Evolutionary conservation across 1,139 yeast species (phyloP), one percentile per base, ranked within the genome.

Genomic region (Barnettozyma hawaiiensis): DNA sequence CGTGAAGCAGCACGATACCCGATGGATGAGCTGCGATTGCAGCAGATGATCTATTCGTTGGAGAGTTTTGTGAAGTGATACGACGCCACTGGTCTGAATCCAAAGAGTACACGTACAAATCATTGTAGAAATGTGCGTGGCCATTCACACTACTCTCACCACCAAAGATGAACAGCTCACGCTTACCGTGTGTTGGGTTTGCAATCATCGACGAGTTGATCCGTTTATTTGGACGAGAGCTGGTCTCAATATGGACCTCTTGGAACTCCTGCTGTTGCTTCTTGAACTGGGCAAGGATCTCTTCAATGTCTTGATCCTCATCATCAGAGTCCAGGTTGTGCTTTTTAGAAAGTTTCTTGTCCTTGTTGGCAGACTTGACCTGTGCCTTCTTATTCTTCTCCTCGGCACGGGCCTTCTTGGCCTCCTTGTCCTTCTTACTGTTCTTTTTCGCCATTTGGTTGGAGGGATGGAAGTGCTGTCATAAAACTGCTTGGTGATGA

Each of bases 11-110:
- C 21, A 86, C 74, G 1, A 89, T 67, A 8, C 97, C 97, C 3
- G 90, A 80, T 2, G 97, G 96, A 62, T 92, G 97, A 0, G 87
- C 83, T 51, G 92, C 82, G 89, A 89, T 85, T 3, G 96, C 85
- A 56, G 94, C 97, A 0, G 97, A 89, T 1, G 96, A 85, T 51
- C 98, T 70, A 1, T 97, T 96, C 58, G 90, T 74, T 11, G 98
- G 98, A 0, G 95, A 65, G 59, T 92, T 92, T 54, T 85, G 85
- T 3, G 96, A 86, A 1, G 82, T 69, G 50, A 81, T 74, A 50
- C 73, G 75, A 48, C 89, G 75, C 98, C 98, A 92, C 31, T 71
- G 77, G 56, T 85, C 85, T 39, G 83, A 80, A 52, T 87, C 95
- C 11, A 84, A 71, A 8, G 85, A 70, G 63, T 84, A 90, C 2